Evolutionary conservation across 345 rosid species (phyloP).

Genomic region (Combretum micranthum): DNA sequence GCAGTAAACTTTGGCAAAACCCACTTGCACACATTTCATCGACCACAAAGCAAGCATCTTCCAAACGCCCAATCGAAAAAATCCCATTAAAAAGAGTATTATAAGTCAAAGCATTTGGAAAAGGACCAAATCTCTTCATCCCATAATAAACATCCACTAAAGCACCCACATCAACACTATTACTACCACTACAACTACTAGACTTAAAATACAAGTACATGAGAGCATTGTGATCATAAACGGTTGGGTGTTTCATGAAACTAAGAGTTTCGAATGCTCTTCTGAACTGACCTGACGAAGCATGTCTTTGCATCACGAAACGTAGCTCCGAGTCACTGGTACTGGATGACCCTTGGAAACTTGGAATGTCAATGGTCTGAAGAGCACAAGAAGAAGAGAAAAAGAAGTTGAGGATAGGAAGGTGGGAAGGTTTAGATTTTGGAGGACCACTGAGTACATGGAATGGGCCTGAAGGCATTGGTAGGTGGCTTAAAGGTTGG

Average conservation of each 20-base stretch:
- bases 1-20: slow-evolving; percentile 22
- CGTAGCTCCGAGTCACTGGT: too few relatives aligned
- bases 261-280: slow-evolving; percentile 18
- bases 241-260: slow-evolving; percentile 26
- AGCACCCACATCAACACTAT: slow-evolving; percentile 2
- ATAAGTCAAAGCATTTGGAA: slow-evolving; percentile 27
- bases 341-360: background rate
- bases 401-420: background rate
- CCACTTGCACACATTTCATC: slow-evolving; percentile 22
- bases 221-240: slow-evolving; percentile 27
- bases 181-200: background rate
- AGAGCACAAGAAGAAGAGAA: background rate
- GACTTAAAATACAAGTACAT: slow-evolving; percentile 20
- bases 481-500: too few relatives aligned
- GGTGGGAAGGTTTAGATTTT: background rate
- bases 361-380: background rate
- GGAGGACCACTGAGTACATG: too few relatives aligned
- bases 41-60: slow-evolving; percentile 15
- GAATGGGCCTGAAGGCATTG: too few relatives aligned
- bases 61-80: slow-evolving; percentile 12
- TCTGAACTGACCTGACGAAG: slow-evolving; percentile 23
- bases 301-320: slow-evolving; percentile 12
- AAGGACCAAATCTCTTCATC: slow-evolving; percentile 27
- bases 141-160: slow-evolving; percentile 16
- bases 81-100: slow-evolving; percentile 24